Conservation (phyloP, 805 yeast genomes). For the Ogataea methanolica region DNA sequence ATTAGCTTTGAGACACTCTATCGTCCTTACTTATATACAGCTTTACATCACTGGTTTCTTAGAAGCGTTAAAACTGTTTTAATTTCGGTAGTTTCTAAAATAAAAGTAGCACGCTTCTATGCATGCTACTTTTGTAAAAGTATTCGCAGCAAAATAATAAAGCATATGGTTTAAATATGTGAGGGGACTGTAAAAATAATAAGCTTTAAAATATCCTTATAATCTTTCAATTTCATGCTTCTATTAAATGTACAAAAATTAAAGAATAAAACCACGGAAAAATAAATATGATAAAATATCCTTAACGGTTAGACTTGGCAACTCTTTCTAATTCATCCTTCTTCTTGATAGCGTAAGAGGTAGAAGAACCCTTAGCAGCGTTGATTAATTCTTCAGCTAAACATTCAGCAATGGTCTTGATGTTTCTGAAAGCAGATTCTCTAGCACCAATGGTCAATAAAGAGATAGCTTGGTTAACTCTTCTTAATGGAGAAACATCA, state of each 20-base stretch:
- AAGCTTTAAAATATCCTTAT: no score
- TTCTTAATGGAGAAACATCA: conserved; percentile 99
- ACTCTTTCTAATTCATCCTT: conserved; percentile 99
- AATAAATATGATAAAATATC: not conserved
- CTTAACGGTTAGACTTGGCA: conserved; percentile 99
- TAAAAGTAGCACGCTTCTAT: no score
- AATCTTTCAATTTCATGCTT: conserved; percentile 1
- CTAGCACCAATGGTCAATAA: conserved; percentile 99
- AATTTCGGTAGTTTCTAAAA: no score
- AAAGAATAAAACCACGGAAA: conserved; percentile 1
- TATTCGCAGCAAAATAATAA: no score
- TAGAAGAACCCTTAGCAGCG: conserved; percentile 99
- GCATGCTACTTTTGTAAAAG: no score
- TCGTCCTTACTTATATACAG: no score
- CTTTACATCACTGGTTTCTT: no score
- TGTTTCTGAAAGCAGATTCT: conserved; percentile 99
- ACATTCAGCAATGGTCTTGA: conserved; percentile 99
- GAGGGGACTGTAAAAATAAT: no score
- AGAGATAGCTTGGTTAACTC: conserved; percentile 99
- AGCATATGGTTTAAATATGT: no score
- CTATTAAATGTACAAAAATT: conserved; percentile 12
- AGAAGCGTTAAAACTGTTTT: no score
- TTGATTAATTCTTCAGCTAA: conserved; percentile 99
- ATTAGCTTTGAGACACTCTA: no score
- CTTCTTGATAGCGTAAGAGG: conserved; percentile 99